phyloP scores from a whole-genome alignment of 345 rosid species.

The Dipteronia dyeriana region DNA sequence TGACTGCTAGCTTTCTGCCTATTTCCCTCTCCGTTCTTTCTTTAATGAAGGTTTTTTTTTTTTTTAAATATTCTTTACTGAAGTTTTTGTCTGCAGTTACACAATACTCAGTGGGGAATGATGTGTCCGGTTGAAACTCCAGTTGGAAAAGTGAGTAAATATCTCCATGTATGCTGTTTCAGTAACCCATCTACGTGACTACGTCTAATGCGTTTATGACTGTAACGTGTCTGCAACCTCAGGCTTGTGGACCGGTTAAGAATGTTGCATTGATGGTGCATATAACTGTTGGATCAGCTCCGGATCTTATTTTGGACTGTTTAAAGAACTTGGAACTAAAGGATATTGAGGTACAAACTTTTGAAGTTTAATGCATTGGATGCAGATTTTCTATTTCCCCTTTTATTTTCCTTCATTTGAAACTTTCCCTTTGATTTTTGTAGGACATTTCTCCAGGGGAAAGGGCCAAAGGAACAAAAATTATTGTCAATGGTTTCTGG shows the following conservation, averaged over 20 bases:
- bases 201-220: background rate
- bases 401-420: background rate
- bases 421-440: slow-evolving; percentile 7
- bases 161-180: slow-evolving; percentile 14
- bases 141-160: slow-evolving; percentile 82
- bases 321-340: slow-evolving; percentile 96
- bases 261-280: slow-evolving; percentile 98
- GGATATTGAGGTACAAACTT: slow-evolving; percentile 74
- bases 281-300: slow-evolving; percentile 94
- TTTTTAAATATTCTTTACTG: background rate
- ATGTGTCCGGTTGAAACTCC: slow-evolving; percentile 99
- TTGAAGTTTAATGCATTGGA: background rate
- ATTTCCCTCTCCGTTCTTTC: background rate
- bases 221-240: slow-evolving; percentile 16
- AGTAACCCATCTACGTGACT: background rate
- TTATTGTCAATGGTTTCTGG: slow-evolving; percentile 97
- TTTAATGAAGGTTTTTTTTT: too few species aligned
- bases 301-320: slow-evolving; percentile 86
- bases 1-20: background rate
- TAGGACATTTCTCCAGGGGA: slow-evolving; percentile 96
- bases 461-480: slow-evolving; percentile 92
- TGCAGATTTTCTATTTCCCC: background rate
- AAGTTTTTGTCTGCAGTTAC: slow-evolving; percentile 50
- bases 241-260: slow-evolving; percentile 99
- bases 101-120: slow-evolving; percentile 99